Base-by-base conservation (phyloP, 345 rosid species). In the Odontarrhena argentea region DNA sequence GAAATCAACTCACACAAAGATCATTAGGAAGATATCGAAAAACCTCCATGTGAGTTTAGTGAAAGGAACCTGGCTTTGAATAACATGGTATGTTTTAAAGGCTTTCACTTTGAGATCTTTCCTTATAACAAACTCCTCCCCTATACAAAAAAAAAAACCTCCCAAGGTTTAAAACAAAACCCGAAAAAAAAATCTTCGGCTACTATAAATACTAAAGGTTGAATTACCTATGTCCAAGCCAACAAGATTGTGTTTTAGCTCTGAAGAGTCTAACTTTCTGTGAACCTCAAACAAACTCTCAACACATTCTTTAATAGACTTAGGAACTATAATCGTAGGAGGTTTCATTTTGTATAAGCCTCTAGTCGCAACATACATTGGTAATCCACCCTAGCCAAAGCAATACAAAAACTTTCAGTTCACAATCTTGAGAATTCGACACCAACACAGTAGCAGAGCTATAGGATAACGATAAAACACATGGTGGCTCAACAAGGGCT, bases 321-420 rank as follows among this genome's bases (percentile, higher is more conserved):
- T 72, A 14, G 97, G 96, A 1, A 93, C 92, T 59, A 90, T 55
- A 26, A 93, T 86, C 10, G 96, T 93, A 8, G 94, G 96, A 43
- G 98, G 96, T 67, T 88, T 93, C 92, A 93, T 80, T 4, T 82
- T 74, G 62, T 85, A 85, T 32, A 93, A 78, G 43, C 92, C 96
- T 68, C 92, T 87, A 25, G 96, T 87, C 4, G 97, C 97, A 58
- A 91, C 96, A 80, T 91, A 94, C 96, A 94, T 87, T 59, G 97
- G 93, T 56, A 91, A 65, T 65, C 97, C 99, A 76, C 99, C 97
- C 96, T 93, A 60, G 7, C 37, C 37, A 69, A 70, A 57, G 75
- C n/a, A 50, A 51, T 8, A 51, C 9, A 42, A 36, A 43, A 35
- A 2, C 1, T 42, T 47, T 13, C 22, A 35, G 48, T 4, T 18